Base-by-base conservation (phyloP, 352 stramenopile species). In the Aphanomyces astaci region DNA sequence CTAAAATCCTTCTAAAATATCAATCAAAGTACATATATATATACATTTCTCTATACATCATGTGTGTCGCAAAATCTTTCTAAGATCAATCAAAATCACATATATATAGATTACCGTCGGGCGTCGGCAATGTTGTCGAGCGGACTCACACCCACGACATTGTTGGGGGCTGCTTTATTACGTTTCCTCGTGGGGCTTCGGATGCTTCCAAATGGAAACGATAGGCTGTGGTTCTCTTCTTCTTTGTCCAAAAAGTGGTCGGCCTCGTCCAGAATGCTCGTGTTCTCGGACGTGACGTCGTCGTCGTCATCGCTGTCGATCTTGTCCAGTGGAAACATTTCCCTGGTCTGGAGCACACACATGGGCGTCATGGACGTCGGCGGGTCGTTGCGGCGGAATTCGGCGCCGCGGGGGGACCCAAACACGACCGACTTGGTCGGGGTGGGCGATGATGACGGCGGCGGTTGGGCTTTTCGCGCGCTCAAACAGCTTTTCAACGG, bases 311-410 rank as follows among this genome's bases (percentile, higher is more conserved):
- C 77, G 4, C 85, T 76, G 22, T 71, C 45, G 13, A 31, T 28
- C 19, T 76, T 76, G 7, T 90, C 78, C 30, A 89, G 71, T 0
- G 85, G 84, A 65, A 88, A 95, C 71, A 89, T 82, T 13, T 71
- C 75, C 22, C 71, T 76, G 13, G 85, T 82, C 30, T 86, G 78
- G 52, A 79, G 79, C 10, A 79, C 77, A 7, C 68, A 72, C 84
- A 95, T 89, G 0, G 84, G 86, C 3, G 86, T 95, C 84, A 95
- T 93, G 1, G 84, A 92, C n/a, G 82, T 93, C 9, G 84, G 90
- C 15, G 86, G 86, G 0, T 83, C 91, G 1, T 82, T 84, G 36
- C 81, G 68, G 28, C 90, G 88, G 73, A 93, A 95, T 65, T 95
- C 82, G 4, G 84, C 81, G 33, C 82, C 82, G 66, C 90, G 76